Conservation (phyloP, 176 grass and related monocot species). For the Echinochloa phyllopogon region DNA sequence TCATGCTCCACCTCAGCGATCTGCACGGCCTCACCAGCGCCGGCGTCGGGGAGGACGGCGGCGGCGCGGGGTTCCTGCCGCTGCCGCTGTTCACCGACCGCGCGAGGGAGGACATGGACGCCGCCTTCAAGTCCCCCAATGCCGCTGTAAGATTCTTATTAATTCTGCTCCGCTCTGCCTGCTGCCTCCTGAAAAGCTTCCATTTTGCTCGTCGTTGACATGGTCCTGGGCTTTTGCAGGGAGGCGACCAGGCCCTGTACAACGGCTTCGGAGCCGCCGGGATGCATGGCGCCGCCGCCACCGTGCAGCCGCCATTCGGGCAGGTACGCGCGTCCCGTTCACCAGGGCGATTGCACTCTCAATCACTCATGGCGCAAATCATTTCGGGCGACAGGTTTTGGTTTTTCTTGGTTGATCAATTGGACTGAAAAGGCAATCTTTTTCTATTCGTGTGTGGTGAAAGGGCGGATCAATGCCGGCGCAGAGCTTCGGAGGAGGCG, state of each 20-base stretch:
- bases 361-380: not conserved
- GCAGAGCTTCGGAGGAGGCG: slow-evolving; percentile 63
- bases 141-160: slow-evolving; percentile 49
- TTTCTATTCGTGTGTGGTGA: slow-evolving; percentile 9
- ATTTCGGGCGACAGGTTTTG: not conserved
- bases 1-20: slow-evolving; percentile 67
- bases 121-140: slow-evolving; percentile 70
- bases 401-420: slow-evolving; percentile 27
- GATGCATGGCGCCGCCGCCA: slow-evolving; percentile 36
- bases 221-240: slow-evolving; percentile 33
- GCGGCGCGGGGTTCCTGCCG: slow-evolving; percentile 48
- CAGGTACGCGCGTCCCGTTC: slow-evolving; percentile 40
- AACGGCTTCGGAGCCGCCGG: slow-evolving; percentile 50
- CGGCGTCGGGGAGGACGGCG: slow-evolving; percentile 22
- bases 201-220: not conserved
- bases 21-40: slow-evolving; percentile 41
- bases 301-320: slow-evolving; percentile 39
- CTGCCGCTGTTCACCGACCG: slow-evolving; percentile 65
- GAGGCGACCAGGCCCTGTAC: slow-evolving; percentile 45
- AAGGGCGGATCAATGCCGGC: slow-evolving; percentile 65
- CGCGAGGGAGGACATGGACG: slow-evolving; percentile 59
- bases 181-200: not conserved
- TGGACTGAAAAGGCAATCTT: not conserved
- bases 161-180: not conserved
- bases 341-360: not conserved